Evolutionary conservation across 805 yeast species (phyloP), one percentile per base, ranked within the genome.

Genomic region (Hanseniaspora occidentalis): DNA sequence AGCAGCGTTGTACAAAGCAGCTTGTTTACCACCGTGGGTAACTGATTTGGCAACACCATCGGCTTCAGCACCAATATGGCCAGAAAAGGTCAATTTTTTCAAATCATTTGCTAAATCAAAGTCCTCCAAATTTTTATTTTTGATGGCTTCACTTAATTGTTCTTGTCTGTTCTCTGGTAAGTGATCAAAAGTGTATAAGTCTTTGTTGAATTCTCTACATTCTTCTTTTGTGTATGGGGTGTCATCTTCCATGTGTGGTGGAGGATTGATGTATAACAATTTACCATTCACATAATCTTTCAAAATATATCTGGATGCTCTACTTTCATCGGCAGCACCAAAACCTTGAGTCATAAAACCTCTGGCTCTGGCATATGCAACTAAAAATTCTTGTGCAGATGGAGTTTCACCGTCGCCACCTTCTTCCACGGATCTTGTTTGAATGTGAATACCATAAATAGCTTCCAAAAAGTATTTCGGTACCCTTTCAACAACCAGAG

Each of bases 261-360:
- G 98, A 13, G 97, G 96, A 47, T 77, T 79, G 33, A 84, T 79
- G 56, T 71, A 88, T 37, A 85, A 65, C 43, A 92, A 66, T 58
- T 85, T 88, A 48, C 97, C 98, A 58, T 75, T 84, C 21, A 94
- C 96, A 52, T 86, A 92, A 60, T 92, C 99, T 61, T 92, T 92
- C 57, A 92, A 70, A 40, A 92, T 75, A 50, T 84, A 82, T 58
- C 99, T 73, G 33, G 96, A 78, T 11, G 98, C 95, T 60, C 98
- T 73, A 34, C 94, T 77, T 58, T 86, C 94, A 66, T 92, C 99
- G 2, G 98, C 97, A 50, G 85, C 76, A 55, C 97, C 97, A 56
- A 84, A 88, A 55, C 94, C 94, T 60, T 94, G 96, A 0, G 96
- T 83, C 94, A 85, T 88, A 58, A 76, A 92, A 52, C 99, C 98